Evolutionary conservation across 768 basidiomycete species (phyloP).

Genomic region (Russula dissimulans): DNA sequence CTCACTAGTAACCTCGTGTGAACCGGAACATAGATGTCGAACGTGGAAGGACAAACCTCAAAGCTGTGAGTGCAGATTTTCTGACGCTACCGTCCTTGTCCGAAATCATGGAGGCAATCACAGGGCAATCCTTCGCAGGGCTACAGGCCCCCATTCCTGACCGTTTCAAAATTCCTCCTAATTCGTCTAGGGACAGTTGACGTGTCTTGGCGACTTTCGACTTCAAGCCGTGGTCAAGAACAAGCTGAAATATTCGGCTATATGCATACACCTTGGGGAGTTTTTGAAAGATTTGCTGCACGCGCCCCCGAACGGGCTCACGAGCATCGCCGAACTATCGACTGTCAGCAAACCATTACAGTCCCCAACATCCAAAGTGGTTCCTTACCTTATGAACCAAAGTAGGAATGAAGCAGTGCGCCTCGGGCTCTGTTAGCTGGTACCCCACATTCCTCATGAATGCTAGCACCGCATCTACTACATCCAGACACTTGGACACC

Average conservation of each 20-base stretch:
- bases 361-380: not conserved
- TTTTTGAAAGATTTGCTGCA: constrained; percentile 76
- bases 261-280: constrained; percentile 89
- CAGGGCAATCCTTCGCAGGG: constrained; percentile 68
- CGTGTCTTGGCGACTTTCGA: constrained; percentile 90
- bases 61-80: constrained; percentile 71
- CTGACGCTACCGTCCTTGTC: constrained; percentile 87
- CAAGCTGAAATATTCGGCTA: constrained; percentile 80
- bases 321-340: constrained; percentile 84
- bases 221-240: constrained; percentile 82
- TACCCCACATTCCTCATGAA: constrained; percentile 67
- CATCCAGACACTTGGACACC: constrained; percentile 79
- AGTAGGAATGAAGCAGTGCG: constrained; percentile 79
- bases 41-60: constrained; percentile 50
- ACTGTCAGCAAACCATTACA: not conserved
- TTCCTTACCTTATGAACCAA: constrained; percentile 78
- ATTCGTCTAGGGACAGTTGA: constrained; percentile 77
- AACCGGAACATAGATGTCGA: constrained; percentile 3
- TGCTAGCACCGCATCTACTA: constrained; percentile 66
- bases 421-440: constrained; percentile 80
- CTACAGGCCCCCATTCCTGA: constrained; percentile 80
- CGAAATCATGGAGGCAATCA: constrained; percentile 68
- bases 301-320: constrained; percentile 69
- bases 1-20: constrained; percentile 41
- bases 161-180: constrained; percentile 65